Base-by-base conservation (phyloP, 495 filamentous ascomycete genomes). In the Annulohypoxylon maeteangense region DNA sequence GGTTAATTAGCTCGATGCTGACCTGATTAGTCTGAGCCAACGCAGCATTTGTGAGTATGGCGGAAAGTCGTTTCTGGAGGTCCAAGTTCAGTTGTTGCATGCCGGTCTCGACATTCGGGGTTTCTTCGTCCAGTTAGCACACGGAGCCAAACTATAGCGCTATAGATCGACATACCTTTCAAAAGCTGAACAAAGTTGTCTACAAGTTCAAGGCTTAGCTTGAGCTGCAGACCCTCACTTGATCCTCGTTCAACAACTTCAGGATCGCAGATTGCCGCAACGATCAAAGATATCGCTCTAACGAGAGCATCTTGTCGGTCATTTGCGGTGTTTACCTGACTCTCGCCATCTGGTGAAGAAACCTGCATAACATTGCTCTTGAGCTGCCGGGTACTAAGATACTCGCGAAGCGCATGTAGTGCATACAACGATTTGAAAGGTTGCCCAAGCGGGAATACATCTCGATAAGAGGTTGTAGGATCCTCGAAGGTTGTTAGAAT, bases 401-500 rank as follows among this genome's bases (percentile, higher is more conserved):
- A 81, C 66, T 84, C 79, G 7, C 80, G 83, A 29, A 96, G 80
- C 7, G 89, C 86, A 73, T 90, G 84, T 0, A 93, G 77, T 8
- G 90, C 91, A 79, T 96, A 96, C 4, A 94, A 78, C 3, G 88
- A 88, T 60, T 90, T 90, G 78, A 88, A 95, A 4, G 92, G 91
- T 47, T 90, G 88, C 11, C 86, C 83, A 8, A 87, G 80, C 3
- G 92, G 91, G 69, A 94, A 93, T 18, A 91, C 78, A 7, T 87
- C 83, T 34, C 81, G 78, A 54, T 88, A 86, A 5, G 85, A 80
- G 20, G 79, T 83, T 4, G 77, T 78, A 7, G 84, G 80, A 2
- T 87, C 84, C 60, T 86, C 84, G 54, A 93, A 87, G 36, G 88
- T 80, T 20, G 84, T 80, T 23, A 89, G 75, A 3, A 91, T 83